phyloP scores from a whole-genome alignment of 2,329 filamentous ascomycete genomes.

The Nemania bipapillata region DNA sequence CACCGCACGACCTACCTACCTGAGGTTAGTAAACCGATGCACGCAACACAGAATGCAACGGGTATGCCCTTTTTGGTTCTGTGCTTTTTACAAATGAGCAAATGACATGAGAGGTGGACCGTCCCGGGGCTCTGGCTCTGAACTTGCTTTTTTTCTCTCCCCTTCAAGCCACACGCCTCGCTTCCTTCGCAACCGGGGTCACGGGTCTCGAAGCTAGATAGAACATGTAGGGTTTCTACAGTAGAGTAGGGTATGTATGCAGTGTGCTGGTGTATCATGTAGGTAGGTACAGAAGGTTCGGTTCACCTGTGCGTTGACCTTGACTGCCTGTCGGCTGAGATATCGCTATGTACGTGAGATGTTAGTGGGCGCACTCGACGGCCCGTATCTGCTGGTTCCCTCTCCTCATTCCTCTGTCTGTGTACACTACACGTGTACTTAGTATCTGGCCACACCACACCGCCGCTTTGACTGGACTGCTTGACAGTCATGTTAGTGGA shows the following conservation, averaged over 20 bases:
- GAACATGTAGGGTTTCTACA: background rate
- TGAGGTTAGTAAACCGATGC: conserved; percentile 47
- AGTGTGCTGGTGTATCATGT: background rate
- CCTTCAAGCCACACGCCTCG: conserved; percentile 29
- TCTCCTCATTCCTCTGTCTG: conserved; percentile 13
- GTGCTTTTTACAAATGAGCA: conserved; percentile 41
- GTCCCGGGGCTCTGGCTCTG: conserved; percentile 40
- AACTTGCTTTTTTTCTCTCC: conserved; percentile 43
- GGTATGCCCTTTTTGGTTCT: conserved; percentile 42
- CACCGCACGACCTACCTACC: conserved; percentile 44
- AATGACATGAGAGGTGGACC: conserved; percentile 39
- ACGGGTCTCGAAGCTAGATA: background rate
- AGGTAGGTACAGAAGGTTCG: too few species aligned
- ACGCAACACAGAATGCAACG: conserved; percentile 46
- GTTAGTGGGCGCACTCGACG: conserved; percentile 18
- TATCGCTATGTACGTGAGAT: background rate
- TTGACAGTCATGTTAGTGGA: conserved; percentile 31
- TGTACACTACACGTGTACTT: conserved; percentile 5
- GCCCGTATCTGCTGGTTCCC: conserved; percentile 40
- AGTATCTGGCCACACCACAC: conserved; percentile 39
- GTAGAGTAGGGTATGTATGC: background rate
- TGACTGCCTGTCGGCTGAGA: conserved; percentile 30
- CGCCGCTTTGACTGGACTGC: conserved; percentile 46
- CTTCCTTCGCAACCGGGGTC: conserved; percentile 38
- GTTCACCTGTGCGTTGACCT: background rate